These are phyloP conservation scores for Ceratobasidium sp. DNA, from an alignment of 1,284 basidiomycete species.

Conservation along the genomic window DNA sequence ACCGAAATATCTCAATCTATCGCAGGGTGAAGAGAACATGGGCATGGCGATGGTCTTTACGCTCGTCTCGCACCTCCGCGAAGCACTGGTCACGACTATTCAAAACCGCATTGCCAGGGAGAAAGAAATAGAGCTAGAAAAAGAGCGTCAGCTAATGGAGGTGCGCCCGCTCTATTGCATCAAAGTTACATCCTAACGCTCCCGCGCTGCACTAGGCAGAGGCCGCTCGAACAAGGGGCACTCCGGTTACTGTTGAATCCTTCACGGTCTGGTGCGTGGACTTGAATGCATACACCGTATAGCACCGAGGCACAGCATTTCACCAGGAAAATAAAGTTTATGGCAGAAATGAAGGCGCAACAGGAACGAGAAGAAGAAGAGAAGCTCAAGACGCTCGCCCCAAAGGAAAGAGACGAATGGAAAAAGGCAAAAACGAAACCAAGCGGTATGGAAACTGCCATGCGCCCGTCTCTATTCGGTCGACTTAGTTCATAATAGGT, in stretches of 20 bases:
- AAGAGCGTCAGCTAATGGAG: slow-evolving; percentile 79
- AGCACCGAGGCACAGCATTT: background rate
- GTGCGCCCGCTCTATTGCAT: slow-evolving; percentile 58
- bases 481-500: slow-evolving; percentile 63
- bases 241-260: slow-evolving; percentile 84
- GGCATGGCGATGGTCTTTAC: slow-evolving; percentile 99
- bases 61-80: slow-evolving; percentile 87
- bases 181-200: background rate
- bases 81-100: slow-evolving; percentile 77
- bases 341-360: slow-evolving; percentile 71
- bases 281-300: background rate
- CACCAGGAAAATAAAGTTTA: slow-evolving; percentile 76
- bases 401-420: slow-evolving; percentile 92
- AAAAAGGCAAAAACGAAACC: slow-evolving; percentile 74
- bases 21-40: slow-evolving; percentile 87
- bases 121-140: slow-evolving; percentile 75
- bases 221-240: slow-evolving; percentile 89
- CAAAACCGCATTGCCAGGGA: slow-evolving; percentile 69
- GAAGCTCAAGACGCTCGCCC: slow-evolving; percentile 76
- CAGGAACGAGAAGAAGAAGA: slow-evolving; percentile 85
- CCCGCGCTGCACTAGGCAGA: slow-evolving; percentile 74
- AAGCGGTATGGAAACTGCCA: slow-evolving; percentile 67
- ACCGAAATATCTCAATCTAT: slow-evolving; percentile 30
- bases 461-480: background rate
- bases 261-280: slow-evolving; percentile 74